These are phyloP conservation scores for Metrosideros polymorpha DNA, from an alignment of 441 rosid genomes.

Conservation along the genomic window DNA sequence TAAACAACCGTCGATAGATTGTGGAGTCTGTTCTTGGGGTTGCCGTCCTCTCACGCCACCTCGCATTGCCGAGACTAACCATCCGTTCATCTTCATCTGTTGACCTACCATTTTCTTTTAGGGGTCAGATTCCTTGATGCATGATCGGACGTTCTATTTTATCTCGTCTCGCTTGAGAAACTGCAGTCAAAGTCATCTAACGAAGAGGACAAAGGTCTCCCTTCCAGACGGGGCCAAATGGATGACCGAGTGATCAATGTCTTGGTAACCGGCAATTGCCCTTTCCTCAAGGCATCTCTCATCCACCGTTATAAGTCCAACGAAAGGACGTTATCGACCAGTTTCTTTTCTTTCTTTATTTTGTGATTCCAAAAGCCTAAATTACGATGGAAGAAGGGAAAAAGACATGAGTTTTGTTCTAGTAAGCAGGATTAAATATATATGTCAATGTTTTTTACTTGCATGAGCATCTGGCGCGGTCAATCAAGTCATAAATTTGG, in stretches of 20 bases:
- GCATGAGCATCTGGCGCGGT: neutral
- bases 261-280: neutral
- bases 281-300: neutral
- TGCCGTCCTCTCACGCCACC: neutral
- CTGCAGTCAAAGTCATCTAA: neutral
- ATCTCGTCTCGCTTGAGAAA: neutral
- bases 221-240: neutral
- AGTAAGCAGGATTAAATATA: neutral
- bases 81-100: neutral
- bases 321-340: neutral
- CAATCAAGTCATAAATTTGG: neutral
- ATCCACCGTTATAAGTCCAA: neutral
- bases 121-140: neutral
- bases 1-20: neutral
- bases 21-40: neutral
- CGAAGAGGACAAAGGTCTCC: too few relatives aligned
- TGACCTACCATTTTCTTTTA: neutral
- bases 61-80: neutral
- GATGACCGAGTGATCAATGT: neutral
- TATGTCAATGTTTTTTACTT: neutral
- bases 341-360: neutral
- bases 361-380: neutral
- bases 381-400: neutral
- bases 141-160: neutral
- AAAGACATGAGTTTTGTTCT: neutral